Evolutionary conservation across 2,329 filamentous ascomycete species (phyloP), one percentile per base, ranked within the genome.

Genomic region (Falciphora oryzae): DNA sequence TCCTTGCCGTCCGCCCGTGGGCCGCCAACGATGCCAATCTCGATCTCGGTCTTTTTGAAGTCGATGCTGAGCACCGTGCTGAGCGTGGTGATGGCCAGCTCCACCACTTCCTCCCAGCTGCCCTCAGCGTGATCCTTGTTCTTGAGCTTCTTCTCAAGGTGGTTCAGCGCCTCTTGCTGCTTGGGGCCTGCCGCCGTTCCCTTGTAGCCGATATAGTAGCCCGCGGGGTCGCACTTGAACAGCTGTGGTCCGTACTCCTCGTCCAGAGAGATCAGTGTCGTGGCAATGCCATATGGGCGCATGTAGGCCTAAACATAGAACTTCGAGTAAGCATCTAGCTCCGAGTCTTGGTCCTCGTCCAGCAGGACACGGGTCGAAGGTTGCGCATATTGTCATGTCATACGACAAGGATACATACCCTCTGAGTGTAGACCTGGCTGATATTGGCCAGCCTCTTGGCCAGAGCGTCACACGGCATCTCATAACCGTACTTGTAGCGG

Each of bases 111-210:
- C 78, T 97, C 92, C 95, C 95, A 99, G 74, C 82, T 89, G 67
- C 95, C 95, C 65, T 95, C 90, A 50, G 94, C 95, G 72, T 85
- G 84, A 74, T 98, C 93, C 88, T 97, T 97, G 88, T 97, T 97
- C 83, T 97, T 97, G 78, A 99, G 88, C 85, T 98, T 98, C 89
- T 98, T 98, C 86, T 99, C 95, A 66, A 99, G 84, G 78, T 96
- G 93, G 80, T 99, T 99, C 76, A 98, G 87, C 68, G 95, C 95
- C 84, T 99, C 95, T 78, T 99, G 95, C 78, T 97, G 94, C 83
- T 99, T 99, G 64, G 95, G 95, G 7, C 95, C 95, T 10, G 95
- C 96, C 63, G 95, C 92, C 60, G 95, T 98, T 70, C 92, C 95
- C 83, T 98, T 98, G 88, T 98, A 99, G 70, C 95, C 95, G 65